Conservation (phyloP, 805 yeast species). For the Candida koratica region DNA sequence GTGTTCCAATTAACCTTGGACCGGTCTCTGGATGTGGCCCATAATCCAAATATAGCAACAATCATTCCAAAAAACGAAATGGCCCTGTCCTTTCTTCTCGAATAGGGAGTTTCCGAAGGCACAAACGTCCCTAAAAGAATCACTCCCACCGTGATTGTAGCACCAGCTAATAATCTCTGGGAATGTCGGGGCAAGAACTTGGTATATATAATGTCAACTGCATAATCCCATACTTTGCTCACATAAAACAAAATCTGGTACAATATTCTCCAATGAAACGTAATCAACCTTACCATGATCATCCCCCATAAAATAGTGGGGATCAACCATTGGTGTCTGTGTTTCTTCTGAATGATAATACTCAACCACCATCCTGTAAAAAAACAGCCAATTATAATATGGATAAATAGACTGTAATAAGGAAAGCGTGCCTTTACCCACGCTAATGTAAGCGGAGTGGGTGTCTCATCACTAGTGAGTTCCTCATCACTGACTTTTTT, state of each 20-base stretch:
- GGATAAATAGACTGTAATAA: constrained; percentile 10
- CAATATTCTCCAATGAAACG: constrained; percentile 42
- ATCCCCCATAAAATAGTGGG: constrained; percentile 52
- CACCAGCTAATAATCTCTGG: constrained; percentile 43
- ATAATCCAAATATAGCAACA: constrained; percentile 44
- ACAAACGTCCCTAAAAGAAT: constrained; percentile 54
- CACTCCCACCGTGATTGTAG: constrained; percentile 41
- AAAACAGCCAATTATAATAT: constrained; percentile 30
- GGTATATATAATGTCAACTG: constrained; percentile 31
- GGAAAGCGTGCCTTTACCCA: constrained; percentile 12
- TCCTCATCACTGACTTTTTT: constrained; percentile 11
- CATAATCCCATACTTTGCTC: constrained; percentile 27
- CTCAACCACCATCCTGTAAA: constrained; percentile 59
- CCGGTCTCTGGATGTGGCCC: constrained; percentile 44
- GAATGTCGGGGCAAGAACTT: constrained; percentile 38
- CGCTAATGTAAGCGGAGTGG: constrained; percentile 5
- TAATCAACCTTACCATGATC: constrained; percentile 48
- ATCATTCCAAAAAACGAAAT: constrained; percentile 54
- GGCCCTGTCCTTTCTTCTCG: constrained; percentile 50
- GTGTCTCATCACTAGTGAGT: constrained; percentile 7
- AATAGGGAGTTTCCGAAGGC: constrained; percentile 43
- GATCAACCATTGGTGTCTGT: constrained; percentile 52
- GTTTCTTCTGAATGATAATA: constrained; percentile 46
- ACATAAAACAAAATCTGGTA: constrained; percentile 19
- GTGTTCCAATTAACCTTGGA: constrained; percentile 51